Evolutionary conservation across 2,329 filamentous ascomycete species (phyloP).

Genomic region (Dendrostoma leiphaemia): DNA sequence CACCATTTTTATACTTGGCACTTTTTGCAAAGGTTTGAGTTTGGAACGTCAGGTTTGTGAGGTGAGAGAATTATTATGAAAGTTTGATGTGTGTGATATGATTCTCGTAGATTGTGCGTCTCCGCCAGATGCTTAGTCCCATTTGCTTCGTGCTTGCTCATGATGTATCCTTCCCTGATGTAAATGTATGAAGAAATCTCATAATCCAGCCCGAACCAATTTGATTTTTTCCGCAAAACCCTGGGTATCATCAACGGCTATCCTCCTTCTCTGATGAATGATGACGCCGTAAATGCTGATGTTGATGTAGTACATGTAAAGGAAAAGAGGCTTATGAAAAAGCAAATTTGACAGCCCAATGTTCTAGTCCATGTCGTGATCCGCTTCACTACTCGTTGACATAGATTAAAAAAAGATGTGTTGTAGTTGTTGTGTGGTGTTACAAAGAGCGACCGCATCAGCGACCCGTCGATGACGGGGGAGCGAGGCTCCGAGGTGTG

Average conservation of each 20-base stretch:
- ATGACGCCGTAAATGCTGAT: constrained; percentile 18
- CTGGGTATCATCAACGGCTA: constrained; percentile 18
- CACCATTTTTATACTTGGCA: neutral
- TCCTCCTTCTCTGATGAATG: constrained; percentile 17
- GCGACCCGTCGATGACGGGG: neutral
- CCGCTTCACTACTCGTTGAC: neutral
- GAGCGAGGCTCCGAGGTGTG: constrained; percentile 16
- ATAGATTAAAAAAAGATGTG: constrained; percentile 12
- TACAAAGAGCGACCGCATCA: constrained; percentile 10
- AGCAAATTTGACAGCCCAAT: constrained; percentile 3
- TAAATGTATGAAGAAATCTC: neutral
- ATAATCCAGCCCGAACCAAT: neutral
- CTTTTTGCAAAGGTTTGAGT: neutral
- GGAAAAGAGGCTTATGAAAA: constrained; percentile 1
- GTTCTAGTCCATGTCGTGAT: constrained; percentile 1
- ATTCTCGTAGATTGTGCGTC: constrained; percentile 2
- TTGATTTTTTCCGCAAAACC: constrained; percentile 9
- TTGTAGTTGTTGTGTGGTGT: constrained; percentile 17
- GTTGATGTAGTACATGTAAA: constrained; percentile 12
- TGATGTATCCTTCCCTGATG: constrained; percentile 1
- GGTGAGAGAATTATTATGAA: constrained; percentile 1
- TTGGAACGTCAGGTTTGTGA: too few relatives aligned
- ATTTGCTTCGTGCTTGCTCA: constrained; percentile 15
- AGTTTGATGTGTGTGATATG: constrained; percentile 5
- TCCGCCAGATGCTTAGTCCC: neutral